These are phyloP conservation scores for Aspergillus funiculosus DNA, from an alignment of 495 filamentous ascomycete genomes.

Conservation along the genomic window DNA sequence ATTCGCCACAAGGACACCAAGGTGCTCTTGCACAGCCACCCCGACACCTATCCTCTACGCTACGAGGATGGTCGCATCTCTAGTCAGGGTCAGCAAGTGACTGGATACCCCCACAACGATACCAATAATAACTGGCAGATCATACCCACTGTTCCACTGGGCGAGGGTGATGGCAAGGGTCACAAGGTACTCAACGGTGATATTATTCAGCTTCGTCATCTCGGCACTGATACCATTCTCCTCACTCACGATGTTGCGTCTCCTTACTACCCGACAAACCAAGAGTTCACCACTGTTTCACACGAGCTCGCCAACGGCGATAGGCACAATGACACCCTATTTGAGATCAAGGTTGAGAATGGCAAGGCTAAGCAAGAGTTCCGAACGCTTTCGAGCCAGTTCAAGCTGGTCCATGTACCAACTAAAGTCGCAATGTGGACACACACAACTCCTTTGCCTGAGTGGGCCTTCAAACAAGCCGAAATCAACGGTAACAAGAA, in stretches of 20 bases:
- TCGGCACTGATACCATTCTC: constrained; percentile 81
- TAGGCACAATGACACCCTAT: constrained; percentile 83
- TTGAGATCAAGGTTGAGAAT: constrained; percentile 85
- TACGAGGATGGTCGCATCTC: constrained; percentile 98
- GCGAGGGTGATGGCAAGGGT: constrained; percentile 46
- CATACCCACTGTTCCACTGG: constrained; percentile 55
- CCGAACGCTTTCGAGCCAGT: constrained; percentile 80
- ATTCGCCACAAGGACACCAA: constrained; percentile 96
- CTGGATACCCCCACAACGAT: constrained; percentile 95
- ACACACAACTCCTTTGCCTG: constrained; percentile 83
- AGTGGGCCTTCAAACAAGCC: constrained; percentile 95
- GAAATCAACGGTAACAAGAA: constrained; percentile 99
- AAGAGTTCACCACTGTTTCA: constrained; percentile 88
- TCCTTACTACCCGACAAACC: constrained; percentile 93
- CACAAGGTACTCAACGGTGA: constrained; percentile 78
- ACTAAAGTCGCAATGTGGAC: constrained; percentile 99
- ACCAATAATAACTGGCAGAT: constrained; percentile 99
- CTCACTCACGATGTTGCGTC: constrained; percentile 98
- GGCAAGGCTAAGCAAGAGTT: constrained; percentile 80
- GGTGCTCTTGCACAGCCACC: constrained; percentile 89
- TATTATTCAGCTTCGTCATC: constrained; percentile 77
- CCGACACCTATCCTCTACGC: constrained; percentile 80
- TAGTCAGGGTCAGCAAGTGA: constrained; percentile 96
- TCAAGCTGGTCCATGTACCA: constrained; percentile 90
- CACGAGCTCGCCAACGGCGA: constrained; percentile 67